Base-by-base conservation (phyloP, 2,329 filamentous ascomycete species). In the Dactylonectria estremocensis region DNA sequence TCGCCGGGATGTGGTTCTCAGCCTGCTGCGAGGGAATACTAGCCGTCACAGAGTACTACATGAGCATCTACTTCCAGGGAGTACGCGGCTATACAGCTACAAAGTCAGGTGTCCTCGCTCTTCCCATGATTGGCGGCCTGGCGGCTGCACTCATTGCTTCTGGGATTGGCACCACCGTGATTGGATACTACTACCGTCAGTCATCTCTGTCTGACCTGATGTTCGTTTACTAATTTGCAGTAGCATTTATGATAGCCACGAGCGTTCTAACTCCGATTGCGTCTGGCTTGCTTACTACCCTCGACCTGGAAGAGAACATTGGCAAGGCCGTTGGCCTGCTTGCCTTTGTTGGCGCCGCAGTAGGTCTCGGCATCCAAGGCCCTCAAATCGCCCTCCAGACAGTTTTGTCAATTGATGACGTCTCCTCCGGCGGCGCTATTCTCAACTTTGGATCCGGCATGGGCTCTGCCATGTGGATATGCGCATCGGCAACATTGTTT, bases 61-160 rank as follows among this genome's bases (percentile, higher is more conserved):
- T 76, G 71, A 68, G 69, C 9, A 76, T 76, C 3, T 76, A 76
- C 57, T 76, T 76, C 3, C 74, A 76, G 11, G 74, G 72, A 11
- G 74, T 76, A 2, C 37, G 68, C 6, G 74, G 74, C 1, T 73
- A 74, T 10, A 46, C 73, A 3, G 63, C 73, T 1, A 61, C 73
- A 0, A 61, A 65, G 10, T 69, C 73, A 14, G 73, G 73, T 0
- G 5, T 76, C 0, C 61, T 76, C 7, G 73, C 73, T 0, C 64
- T 75, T 10, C 73, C 73, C 0, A 75, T 75, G 73, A 50, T 75
- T 0, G 73, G 72, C 1, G 73, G 73, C 0, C 4, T 75, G 4
- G 55, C 64, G 1, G 35, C 72, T 1, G 64, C 73, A 0, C 52
- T 76, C 5, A 35, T 76, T 11, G n/a, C 71, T 7, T 76, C 73